These are phyloP conservation scores for Osmozyma mogii DNA, from an alignment of 805 yeast species.

Conservation along the genomic window DNA sequence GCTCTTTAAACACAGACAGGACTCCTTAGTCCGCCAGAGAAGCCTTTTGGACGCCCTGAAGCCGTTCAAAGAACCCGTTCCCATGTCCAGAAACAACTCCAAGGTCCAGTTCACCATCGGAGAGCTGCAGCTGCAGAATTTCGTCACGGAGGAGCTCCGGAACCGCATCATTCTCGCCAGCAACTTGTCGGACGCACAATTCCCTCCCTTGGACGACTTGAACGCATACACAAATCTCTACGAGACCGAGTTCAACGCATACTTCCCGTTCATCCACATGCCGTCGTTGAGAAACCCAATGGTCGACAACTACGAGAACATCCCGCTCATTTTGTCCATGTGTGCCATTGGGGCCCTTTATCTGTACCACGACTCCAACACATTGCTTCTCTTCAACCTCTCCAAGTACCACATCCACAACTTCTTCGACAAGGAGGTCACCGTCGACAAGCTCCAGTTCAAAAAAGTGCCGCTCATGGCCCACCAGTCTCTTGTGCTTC, in stretches of 20 bases:
- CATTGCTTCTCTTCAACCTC: constrained; percentile 61
- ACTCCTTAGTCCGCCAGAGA: constrained; percentile 50
- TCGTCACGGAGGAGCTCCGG: constrained; percentile 47
- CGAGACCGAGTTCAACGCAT: constrained; percentile 69
- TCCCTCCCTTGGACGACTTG: constrained; percentile 70
- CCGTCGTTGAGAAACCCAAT: constrained; percentile 41
- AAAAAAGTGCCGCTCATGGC: constrained; percentile 51
- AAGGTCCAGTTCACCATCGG: constrained; percentile 15
- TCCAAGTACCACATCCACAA: constrained; percentile 60
- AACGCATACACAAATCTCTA: constrained; percentile 70
- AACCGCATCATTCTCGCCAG: constrained; percentile 44
- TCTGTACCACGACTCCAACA: constrained; percentile 70
- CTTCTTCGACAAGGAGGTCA: constrained; percentile 48
- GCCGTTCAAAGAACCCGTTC: constrained; percentile 1
- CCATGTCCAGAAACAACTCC: constrained; percentile 1
- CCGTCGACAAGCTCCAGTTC: constrained; percentile 36
- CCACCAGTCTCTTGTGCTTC: constrained; percentile 48
- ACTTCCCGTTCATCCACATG: constrained; percentile 78
- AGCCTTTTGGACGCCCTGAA: constrained; percentile 4
- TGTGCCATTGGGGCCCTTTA: constrained; percentile 87
- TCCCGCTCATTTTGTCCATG: constrained; percentile 71
- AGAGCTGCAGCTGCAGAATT: constrained; percentile 11
- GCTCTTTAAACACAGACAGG: constrained; percentile 57
- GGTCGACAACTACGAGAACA: constrained; percentile 36
- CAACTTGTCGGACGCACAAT: constrained; percentile 47